Percentiles rank a stretch among this genome's conserved stretches.
phyloP scores from a whole-genome alignment of 169 alveolate species.

The Toxoplasma gondii region DNA sequence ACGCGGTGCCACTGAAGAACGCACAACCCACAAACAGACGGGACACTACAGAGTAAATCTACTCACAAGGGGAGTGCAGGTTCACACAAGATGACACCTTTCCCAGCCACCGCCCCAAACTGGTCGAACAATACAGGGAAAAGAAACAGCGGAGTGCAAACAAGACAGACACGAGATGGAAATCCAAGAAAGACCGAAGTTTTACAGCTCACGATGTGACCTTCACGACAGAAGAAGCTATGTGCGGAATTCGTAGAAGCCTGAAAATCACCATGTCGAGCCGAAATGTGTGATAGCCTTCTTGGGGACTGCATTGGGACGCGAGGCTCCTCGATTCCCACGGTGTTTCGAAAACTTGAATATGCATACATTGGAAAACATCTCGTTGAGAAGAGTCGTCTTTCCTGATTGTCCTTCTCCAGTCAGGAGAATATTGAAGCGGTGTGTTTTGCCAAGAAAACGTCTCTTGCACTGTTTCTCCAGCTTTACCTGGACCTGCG shows the following conservation, averaged over 20 bases:
- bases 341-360: no score
- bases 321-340: no score
- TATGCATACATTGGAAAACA: not conserved
- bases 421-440: constrained; percentile 13
- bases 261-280: no score
- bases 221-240: no score
- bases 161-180: no score
- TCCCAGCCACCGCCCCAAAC: not conserved
- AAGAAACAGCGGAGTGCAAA: no score
- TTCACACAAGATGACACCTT: not conserved
- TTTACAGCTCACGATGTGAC: not conserved
- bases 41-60: not conserved
- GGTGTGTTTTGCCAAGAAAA: not conserved
- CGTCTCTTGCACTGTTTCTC: constrained; percentile 34
- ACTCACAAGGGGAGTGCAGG: not conserved
- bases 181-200: no score
- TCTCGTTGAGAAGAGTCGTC: constrained; percentile 3
- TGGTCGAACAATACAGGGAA: not conserved
- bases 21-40: not conserved
- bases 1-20: constrained; percentile 13
- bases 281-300: no score
- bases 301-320: no score
- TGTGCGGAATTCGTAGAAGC: no score
- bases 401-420: not conserved
- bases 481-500: constrained; percentile 36